Conservation (phyloP, 1,284 basidiomycete species). For the Kalmanozyma brasiliensis region DNA sequence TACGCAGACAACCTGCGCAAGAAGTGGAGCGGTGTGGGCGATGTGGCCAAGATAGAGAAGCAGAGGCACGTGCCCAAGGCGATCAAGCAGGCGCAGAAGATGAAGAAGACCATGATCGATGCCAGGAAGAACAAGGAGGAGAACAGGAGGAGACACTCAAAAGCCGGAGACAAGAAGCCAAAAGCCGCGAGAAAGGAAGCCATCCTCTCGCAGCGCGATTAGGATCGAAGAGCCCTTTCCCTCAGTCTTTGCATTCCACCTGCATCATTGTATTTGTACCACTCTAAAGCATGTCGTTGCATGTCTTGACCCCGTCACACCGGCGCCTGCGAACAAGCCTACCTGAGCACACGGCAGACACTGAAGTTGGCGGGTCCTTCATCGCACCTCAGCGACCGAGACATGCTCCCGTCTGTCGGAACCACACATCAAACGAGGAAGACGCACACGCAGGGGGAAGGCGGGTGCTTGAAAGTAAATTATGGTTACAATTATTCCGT, state of each 20-base stretch:
- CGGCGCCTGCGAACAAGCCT: too few species aligned
- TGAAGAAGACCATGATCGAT: slow-evolving; percentile 94
- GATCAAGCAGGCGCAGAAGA: slow-evolving; percentile 84
- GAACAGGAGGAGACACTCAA: slow-evolving; percentile 76
- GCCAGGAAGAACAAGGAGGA: slow-evolving; percentile 91
- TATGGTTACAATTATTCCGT: neutral
- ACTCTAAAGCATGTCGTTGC: neutral
- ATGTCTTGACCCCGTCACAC: neutral
- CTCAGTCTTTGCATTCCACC: slow-evolving; percentile 7
- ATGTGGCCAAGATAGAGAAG: slow-evolving; percentile 84
- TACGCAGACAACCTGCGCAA: slow-evolving; percentile 89
- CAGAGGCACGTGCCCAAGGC: slow-evolving; percentile 88
- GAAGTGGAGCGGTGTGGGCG: slow-evolving; percentile 79
- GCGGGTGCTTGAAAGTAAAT: too few species aligned
- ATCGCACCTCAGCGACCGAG: too few species aligned
- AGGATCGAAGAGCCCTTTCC: neutral
- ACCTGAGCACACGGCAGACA: too few species aligned
- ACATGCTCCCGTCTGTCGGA: too few species aligned
- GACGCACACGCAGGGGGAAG: neutral
- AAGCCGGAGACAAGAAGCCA: slow-evolving; percentile 86
- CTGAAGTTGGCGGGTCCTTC: too few species aligned
- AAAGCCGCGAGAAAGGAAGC: slow-evolving; percentile 83
- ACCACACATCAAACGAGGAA: too few species aligned
- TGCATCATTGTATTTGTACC: slow-evolving; percentile 36
- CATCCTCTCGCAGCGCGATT: slow-evolving; percentile 47